These are phyloP conservation scores for Colletotrichum orbiculare DNA, from an alignment of 2,329 filamentous ascomycete genomes.

Conservation along the genomic window DNA sequence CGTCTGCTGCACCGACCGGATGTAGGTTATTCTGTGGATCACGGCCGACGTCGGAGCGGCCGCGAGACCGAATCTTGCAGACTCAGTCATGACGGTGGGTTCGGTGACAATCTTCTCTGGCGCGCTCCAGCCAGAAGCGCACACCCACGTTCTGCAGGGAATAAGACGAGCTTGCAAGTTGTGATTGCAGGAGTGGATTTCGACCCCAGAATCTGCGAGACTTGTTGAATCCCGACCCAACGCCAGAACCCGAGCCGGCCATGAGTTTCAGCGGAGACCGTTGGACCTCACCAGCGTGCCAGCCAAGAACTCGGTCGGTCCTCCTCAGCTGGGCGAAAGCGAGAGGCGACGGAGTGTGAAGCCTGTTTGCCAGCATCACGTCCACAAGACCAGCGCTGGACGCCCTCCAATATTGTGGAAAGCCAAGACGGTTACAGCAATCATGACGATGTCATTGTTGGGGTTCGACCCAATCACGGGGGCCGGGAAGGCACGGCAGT, in stretches of 20 bases:
- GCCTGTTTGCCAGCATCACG: neutral
- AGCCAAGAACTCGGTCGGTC: neutral
- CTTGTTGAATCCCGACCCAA: constrained; percentile 25
- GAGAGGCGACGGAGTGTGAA: neutral
- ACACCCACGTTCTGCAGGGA: constrained; percentile 19
- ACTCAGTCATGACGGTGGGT: constrained; percentile 18
- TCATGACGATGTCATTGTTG: constrained; percentile 35
- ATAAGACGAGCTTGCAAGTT: constrained; percentile 18
- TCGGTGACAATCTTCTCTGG: constrained; percentile 10
- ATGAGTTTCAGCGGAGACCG: constrained; percentile 23
- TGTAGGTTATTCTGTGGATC: constrained; percentile 33
- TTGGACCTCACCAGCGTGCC: neutral
- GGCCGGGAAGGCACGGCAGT: constrained; percentile 22
- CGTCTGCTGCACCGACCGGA: neutral
- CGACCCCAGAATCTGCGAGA: constrained; percentile 30
- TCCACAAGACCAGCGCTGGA: neutral
- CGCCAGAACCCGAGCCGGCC: constrained; percentile 25
- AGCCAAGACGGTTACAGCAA: constrained; percentile 24
- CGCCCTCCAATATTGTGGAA: neutral
- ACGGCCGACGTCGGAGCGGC: constrained; percentile 28
- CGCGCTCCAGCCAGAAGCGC: neutral
- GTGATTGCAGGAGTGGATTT: constrained; percentile 25
- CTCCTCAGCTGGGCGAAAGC: no score
- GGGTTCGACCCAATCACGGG: constrained; percentile 27
- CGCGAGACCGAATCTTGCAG: neutral